These are phyloP conservation scores for Bryoerythrophyllum caledonicum DNA, from an alignment of 225 moss, liverwort and hornwort species.

Conservation along the genomic window DNA sequence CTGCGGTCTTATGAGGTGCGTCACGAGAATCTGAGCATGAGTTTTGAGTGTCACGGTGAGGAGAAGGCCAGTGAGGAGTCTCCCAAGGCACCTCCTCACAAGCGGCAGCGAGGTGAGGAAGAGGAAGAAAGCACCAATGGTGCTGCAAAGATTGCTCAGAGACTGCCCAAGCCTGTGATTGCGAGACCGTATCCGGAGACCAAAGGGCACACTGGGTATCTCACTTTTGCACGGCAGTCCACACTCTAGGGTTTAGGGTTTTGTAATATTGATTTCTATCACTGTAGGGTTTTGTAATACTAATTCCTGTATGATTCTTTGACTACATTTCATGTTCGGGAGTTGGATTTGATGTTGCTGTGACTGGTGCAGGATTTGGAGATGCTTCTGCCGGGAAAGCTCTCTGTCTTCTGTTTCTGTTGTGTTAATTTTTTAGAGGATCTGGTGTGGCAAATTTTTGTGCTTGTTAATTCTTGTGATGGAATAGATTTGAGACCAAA, in stretches of 20 bases:
- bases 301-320: background rate
- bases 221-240: slow-evolving; percentile 84
- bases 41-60: slow-evolving; percentile 38
- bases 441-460: background rate
- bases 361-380: background rate
- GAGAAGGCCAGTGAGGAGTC: slow-evolving; percentile 22
- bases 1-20: slow-evolving; percentile 87
- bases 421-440: no score
- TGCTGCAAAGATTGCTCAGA: slow-evolving; percentile 16
- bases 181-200: slow-evolving; percentile 87
- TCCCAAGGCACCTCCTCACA: slow-evolving; percentile 59
- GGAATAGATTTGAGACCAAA: no score
- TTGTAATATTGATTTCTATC: background rate
- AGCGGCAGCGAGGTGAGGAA: slow-evolving; percentile 46
- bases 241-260: slow-evolving; percentile 1
- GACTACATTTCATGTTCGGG: background rate
- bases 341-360: background rate
- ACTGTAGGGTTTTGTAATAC: no score
- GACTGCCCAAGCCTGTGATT: slow-evolving; percentile 60
- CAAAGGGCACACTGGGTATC: slow-evolving; percentile 95
- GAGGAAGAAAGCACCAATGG: slow-evolving; percentile 26
- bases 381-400: background rate
- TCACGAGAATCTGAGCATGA: slow-evolving; percentile 64
- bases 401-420: background rate
- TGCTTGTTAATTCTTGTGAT: background rate